Conservation (phyloP, 805 yeast genomes). For the Starmera dryadoides region DNA sequence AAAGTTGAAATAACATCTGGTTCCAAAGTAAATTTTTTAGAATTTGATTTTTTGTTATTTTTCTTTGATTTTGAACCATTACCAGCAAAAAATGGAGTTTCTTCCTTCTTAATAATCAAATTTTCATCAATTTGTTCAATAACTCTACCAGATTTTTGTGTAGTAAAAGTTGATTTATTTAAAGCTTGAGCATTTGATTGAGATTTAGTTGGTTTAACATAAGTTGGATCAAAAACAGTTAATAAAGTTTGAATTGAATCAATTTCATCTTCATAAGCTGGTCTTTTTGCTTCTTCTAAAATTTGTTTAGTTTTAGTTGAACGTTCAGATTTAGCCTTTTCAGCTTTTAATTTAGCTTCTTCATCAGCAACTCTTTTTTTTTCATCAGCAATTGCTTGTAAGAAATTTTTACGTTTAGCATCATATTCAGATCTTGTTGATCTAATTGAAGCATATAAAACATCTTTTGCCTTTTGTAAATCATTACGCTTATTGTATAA, state of each 20-base stretch:
- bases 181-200: slow-evolving; percentile 20
- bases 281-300: slow-evolving; percentile 65
- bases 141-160: slow-evolving; percentile 32
- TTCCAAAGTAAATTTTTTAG: slow-evolving; percentile 61
- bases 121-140: slow-evolving; percentile 59
- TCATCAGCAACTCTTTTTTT: slow-evolving; percentile 59
- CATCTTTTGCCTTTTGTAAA: slow-evolving; percentile 61
- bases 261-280: slow-evolving; percentile 82
- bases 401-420: slow-evolving; percentile 66
- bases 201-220: slow-evolving; percentile 50
- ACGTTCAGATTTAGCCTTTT: slow-evolving; percentile 43
- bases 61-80: slow-evolving; percentile 39
- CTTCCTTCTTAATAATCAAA: slow-evolving; percentile 57
- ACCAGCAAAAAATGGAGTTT: slow-evolving; percentile 50
- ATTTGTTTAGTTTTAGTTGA: slow-evolving; percentile 60
- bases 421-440: slow-evolving; percentile 68
- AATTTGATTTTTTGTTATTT: slow-evolving; percentile 41
- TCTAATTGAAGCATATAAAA: slow-evolving; percentile 57
- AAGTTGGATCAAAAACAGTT: slow-evolving; percentile 69
- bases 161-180: slow-evolving; percentile 21
- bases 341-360: slow-evolving; percentile 38
- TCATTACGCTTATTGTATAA: slow-evolving; percentile 61
- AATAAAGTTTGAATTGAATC: slow-evolving; percentile 67
- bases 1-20: slow-evolving; percentile 73
- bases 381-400: slow-evolving; percentile 61